Conservation (phyloP, 495 filamentous ascomycete genomes). For the Hypoxylon cercidicola region DNA sequence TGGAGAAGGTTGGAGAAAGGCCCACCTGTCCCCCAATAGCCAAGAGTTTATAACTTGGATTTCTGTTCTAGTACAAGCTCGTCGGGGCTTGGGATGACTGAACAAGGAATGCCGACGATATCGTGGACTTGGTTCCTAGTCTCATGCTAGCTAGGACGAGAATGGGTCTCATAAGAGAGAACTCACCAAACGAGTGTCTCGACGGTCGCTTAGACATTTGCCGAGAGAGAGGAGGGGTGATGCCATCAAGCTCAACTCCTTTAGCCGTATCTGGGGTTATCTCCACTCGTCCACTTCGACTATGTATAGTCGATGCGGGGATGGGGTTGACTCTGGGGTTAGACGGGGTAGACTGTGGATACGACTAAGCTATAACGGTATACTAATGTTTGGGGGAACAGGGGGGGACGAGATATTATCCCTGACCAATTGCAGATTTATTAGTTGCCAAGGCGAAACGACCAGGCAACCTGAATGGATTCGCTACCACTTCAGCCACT, state of each 20-base stretch:
- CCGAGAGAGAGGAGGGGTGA: conserved; percentile 20
- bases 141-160: not conserved
- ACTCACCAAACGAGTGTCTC: not conserved
- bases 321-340: conserved; percentile 23
- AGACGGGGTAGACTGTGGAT: not conserved
- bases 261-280: conserved; percentile 35
- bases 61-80: conserved; percentile 4
- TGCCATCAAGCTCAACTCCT: conserved; percentile 11
- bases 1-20: conserved; percentile 38
- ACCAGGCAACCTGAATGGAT: conserved; percentile 7
- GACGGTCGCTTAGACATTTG: conserved; percentile 19
- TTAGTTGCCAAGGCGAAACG: not conserved
- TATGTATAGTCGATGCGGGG: conserved; percentile 22
- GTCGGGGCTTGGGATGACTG: not conserved
- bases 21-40: conserved; percentile 4
- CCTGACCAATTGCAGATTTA: conserved; percentile 2
- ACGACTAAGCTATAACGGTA: conserved; percentile 7
- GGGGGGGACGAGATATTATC: not conserved
- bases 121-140: not conserved
- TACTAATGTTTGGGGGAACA: not conserved
- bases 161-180: not conserved
- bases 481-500: conserved; percentile 9
- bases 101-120: conserved; percentile 9
- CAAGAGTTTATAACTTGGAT: conserved; percentile 10
- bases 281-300: conserved; percentile 15